Base-by-base conservation (phyloP, 768 basidiomycete genomes). In the Calvatia gigantea region DNA sequence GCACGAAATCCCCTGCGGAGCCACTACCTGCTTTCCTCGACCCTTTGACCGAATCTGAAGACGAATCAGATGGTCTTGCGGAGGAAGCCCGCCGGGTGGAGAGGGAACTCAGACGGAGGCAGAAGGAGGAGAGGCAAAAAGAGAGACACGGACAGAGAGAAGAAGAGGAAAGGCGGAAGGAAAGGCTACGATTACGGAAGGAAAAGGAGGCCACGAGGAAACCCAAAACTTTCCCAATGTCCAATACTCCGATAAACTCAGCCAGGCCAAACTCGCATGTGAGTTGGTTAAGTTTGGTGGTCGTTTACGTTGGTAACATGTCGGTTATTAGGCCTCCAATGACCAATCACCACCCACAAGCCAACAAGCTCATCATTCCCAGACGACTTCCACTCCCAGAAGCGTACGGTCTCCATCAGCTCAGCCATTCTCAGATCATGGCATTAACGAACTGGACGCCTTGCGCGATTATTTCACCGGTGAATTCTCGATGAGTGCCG, bases 381-480 rank as follows among this genome's bases (percentile, higher is more conserved):
- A 4, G 32, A 44, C 31, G 21, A 17, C 42, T 25, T 43, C 43
- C 7, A 7, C 12, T 27, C 15, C 23, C 2, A 28, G 25, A 28
- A 15, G 35, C 25, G n/a, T 15, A 2, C 50, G 9, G 29, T 17
- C 38, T 51, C 25, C 15, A 21, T 8, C 37, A 54, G 15, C 32
- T 17, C 33, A 4, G 7, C 28, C 28, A 32, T 39, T 39, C 12
- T 37, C 39, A n/a, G 28, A 9, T 6, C 23, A 41, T 41, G 17
- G 8, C 2, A 12, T 7, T 9, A 49, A 49, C n/a, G 54, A 56
- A 45, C 11, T 49, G 8, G 46, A 49, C 4, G 37, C 28, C 42
- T 33, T 56, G 39, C 54, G 46, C 11, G 46, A 56, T 27, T 56
- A 56, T 29, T 56, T 56, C 46, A 56, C 49, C 46, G 46, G 43